Conservation (phyloP, 495 filamentous ascomycete genomes). For the Neurospora sp. region DNA sequence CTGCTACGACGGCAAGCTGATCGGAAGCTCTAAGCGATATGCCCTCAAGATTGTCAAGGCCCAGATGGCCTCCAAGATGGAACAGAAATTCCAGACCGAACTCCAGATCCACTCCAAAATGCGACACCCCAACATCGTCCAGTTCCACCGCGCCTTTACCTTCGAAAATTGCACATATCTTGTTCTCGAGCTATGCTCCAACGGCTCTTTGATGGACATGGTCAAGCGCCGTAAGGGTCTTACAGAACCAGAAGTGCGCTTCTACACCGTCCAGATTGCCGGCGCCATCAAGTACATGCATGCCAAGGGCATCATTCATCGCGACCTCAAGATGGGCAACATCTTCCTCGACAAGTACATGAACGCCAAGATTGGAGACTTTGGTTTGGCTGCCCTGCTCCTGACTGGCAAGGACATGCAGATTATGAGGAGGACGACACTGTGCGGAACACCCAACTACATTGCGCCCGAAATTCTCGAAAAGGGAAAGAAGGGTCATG, state of each 20-base stretch:
- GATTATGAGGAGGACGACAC: slow-evolving; percentile 65
- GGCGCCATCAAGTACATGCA: slow-evolving; percentile 98
- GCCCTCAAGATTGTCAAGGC: slow-evolving; percentile 88
- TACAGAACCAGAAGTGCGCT: slow-evolving; percentile 82
- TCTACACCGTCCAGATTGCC: slow-evolving; percentile 85
- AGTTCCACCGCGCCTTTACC: slow-evolving; percentile 89
- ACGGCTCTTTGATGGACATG: slow-evolving; percentile 98
- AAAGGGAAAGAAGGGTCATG: slow-evolving; percentile 77
- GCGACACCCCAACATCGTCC: slow-evolving; percentile 86
- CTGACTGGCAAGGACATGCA: slow-evolving; percentile 77
- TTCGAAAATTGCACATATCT: slow-evolving; percentile 85
- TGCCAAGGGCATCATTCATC: slow-evolving; percentile 85
- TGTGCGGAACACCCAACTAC: slow-evolving; percentile 97
- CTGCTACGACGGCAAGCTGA: slow-evolving; percentile 66
- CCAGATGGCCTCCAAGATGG: slow-evolving; percentile 70
- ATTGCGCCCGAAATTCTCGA: slow-evolving; percentile 92
- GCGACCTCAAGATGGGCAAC: slow-evolving; percentile 96
- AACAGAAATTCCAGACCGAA: slow-evolving; percentile 97
- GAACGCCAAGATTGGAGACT: slow-evolving; percentile 97
- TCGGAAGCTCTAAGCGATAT: slow-evolving; percentile 53
- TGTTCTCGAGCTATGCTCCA: slow-evolving; percentile 85
- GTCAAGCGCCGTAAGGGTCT: slow-evolving; percentile 77
- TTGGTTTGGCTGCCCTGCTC: slow-evolving; percentile 88
- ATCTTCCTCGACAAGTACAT: slow-evolving; percentile 92
- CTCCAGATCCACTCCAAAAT: slow-evolving; percentile 97